phyloP scores from a whole-genome alignment of 805 yeast genomes.

The Ogataea pignaliae region DNA sequence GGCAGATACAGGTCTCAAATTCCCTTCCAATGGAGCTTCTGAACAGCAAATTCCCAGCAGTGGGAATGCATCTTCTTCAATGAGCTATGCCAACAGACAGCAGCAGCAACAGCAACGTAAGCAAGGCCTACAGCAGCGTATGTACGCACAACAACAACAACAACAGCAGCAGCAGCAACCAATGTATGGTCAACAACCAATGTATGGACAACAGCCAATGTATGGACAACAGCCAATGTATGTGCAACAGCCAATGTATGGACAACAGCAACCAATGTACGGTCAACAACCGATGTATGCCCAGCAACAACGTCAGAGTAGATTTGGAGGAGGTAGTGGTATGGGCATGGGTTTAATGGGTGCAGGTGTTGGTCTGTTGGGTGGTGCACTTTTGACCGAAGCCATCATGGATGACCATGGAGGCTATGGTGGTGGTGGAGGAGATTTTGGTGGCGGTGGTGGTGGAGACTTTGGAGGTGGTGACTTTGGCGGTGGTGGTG shows the following conservation, averaged over 20 bases:
- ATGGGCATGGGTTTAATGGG: slow-evolving; percentile 31
- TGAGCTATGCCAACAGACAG: not conserved
- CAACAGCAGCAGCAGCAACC: slow-evolving; percentile 7
- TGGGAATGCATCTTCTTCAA: not conserved
- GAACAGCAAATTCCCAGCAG: no score
- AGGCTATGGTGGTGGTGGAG: slow-evolving; percentile 11
- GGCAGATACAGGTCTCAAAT: slow-evolving; percentile 4
- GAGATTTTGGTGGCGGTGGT: slow-evolving; percentile 11
- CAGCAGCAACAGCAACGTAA: not conserved
- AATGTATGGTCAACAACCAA: slow-evolving; percentile 9
- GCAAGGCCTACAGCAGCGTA: slow-evolving; percentile 1
- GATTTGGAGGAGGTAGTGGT: slow-evolving; percentile 22
- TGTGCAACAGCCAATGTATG: slow-evolving; percentile 3
- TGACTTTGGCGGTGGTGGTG: slow-evolving; percentile 24
- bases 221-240: slow-evolving; percentile 12
- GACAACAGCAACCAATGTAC: slow-evolving; percentile 11
- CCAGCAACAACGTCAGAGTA: slow-evolving; percentile 17
- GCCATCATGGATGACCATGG: slow-evolving; percentile 12
- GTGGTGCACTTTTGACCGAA: slow-evolving; percentile 25
- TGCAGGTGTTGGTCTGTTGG: slow-evolving; percentile 25
- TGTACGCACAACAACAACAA: slow-evolving; percentile 7
- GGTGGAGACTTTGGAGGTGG: slow-evolving; percentile 15
- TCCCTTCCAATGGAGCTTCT: slow-evolving; percentile 7
- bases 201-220: slow-evolving; percentile 11
- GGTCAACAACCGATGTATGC: slow-evolving; percentile 14